Percentiles rank a stretch among this genome's conserved stretches.
Evolutionary conservation across 1,284 basidiomycete genomes (phyloP).

Genomic region (Ceratobasidium papillatum): DNA sequence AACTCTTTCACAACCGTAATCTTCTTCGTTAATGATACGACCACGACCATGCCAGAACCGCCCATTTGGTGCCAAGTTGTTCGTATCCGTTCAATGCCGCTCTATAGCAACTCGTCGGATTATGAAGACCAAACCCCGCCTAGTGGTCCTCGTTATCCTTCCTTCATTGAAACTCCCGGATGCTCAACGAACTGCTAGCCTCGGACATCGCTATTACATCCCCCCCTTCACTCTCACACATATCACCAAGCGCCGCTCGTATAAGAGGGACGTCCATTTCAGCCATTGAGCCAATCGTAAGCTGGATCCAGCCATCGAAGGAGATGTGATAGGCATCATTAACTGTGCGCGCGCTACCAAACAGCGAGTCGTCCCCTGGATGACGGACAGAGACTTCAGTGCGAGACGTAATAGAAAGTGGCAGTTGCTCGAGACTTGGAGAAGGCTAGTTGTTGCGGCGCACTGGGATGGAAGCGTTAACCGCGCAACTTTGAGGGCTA

Average conservation of each 20-base stretch:
- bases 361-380: constrained; percentile 24
- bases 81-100: too few species aligned
- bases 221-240: constrained; percentile 24
- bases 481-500: background rate
- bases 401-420: constrained; percentile 20
- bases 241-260: constrained; percentile 9
- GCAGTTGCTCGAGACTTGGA: constrained; percentile 4
- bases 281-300: constrained; percentile 30
- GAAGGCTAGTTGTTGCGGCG: constrained; percentile 17
- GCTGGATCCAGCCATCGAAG: constrained; percentile 28
- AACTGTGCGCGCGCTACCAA: constrained; percentile 12
- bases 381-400: constrained; percentile 12
- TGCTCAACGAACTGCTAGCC: background rate
- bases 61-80: too few species aligned
- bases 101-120: too few species aligned
- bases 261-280: constrained; percentile 21
- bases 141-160: background rate
- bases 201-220: constrained; percentile 1
- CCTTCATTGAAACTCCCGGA: background rate
- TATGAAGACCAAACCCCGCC: constrained; percentile 8
- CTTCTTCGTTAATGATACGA: too few species aligned
- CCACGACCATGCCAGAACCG: too few species aligned
- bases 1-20: too few species aligned
- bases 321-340: background rate
- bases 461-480: constrained; percentile 5